These are phyloP conservation scores for Phytopythium chamaehyphon DNA, from an alignment of 352 stramenopile species.

Conservation along the genomic window DNA sequence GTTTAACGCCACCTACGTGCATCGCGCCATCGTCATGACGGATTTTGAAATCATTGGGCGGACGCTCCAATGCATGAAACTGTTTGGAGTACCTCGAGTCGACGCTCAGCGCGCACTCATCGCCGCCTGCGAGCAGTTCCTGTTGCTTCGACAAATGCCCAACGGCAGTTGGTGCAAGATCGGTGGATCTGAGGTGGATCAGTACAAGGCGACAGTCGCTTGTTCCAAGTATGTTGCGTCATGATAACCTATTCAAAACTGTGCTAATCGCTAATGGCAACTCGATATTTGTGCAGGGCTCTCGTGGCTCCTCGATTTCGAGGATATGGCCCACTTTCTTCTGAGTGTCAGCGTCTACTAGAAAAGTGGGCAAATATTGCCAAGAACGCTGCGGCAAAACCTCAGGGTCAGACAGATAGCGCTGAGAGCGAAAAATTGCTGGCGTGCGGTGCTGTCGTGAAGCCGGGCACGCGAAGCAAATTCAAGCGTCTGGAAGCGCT, in stretches of 20 bases:
- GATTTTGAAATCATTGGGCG: slow-evolving; percentile 75
- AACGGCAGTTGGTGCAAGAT: slow-evolving; percentile 75
- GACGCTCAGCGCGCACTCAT: slow-evolving; percentile 42
- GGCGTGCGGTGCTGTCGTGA: slow-evolving; percentile 40
- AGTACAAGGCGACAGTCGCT: slow-evolving; percentile 78
- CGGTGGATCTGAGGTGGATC: slow-evolving; percentile 45
- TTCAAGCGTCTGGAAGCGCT: slow-evolving; percentile 65
- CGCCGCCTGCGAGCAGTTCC: slow-evolving; percentile 50
- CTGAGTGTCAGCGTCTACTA: slow-evolving; percentile 54
- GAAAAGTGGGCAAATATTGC: slow-evolving; percentile 54
- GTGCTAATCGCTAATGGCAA: too few species aligned
- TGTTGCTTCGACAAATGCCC: slow-evolving; percentile 60
- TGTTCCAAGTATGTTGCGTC: slow-evolving; percentile 66
- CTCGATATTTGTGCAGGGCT: slow-evolving; percentile 48
- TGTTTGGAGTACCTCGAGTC: slow-evolving; percentile 50
- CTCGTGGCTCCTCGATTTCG: slow-evolving; percentile 47
- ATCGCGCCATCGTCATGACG: slow-evolving; percentile 62
- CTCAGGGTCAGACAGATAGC: slow-evolving; percentile 10
- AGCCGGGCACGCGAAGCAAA: slow-evolving; percentile 28
- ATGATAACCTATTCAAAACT: background rate
- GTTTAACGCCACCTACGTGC: slow-evolving; percentile 65
- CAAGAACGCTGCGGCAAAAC: slow-evolving; percentile 12
- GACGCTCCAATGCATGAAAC: slow-evolving; percentile 73
- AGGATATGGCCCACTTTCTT: slow-evolving; percentile 50
- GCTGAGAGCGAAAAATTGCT: slow-evolving; percentile 39